Evolutionary conservation across 2,329 filamentous ascomycete species (phyloP).

Genomic region (Botrytis tulipae): DNA sequence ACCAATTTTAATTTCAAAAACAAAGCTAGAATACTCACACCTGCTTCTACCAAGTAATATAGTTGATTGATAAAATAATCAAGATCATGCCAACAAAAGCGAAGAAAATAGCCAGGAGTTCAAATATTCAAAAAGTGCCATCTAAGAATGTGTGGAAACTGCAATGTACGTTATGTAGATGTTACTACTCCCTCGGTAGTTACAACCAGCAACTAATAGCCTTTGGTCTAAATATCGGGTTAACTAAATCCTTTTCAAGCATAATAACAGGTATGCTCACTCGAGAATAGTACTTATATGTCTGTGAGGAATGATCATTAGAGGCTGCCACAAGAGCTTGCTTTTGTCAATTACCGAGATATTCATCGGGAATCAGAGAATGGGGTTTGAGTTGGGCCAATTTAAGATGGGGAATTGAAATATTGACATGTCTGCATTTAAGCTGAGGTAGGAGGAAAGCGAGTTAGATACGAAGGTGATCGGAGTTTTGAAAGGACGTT

Average conservation of each 20-base stretch:
- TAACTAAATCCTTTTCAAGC: too few species aligned
- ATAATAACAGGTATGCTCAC: background rate
- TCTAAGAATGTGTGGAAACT: background rate
- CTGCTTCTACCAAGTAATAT: fast-evolving
- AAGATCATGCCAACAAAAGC: background rate
- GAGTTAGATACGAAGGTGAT: background rate
- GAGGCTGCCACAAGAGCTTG: background rate
- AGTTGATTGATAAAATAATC: background rate
- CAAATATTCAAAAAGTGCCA: fast-evolving
- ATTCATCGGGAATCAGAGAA: background rate
- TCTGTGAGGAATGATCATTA: background rate
- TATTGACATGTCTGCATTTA: background rate
- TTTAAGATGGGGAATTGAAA: background rate
- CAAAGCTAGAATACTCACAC: background rate
- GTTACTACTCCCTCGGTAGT: too few species aligned
- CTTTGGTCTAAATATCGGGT: too few species aligned
- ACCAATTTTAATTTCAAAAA: background rate
- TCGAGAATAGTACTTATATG: background rate
- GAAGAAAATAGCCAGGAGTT: background rate
- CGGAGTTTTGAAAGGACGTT: background rate
- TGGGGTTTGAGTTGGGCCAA: background rate
- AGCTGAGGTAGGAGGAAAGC: fast-evolving
- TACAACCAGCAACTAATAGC: too few species aligned
- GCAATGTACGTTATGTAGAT: too few species aligned
- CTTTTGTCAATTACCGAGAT: background rate